Conservation (phyloP, 2,329 filamentous ascomycete species). For the Neocatenulostroma microsporum region DNA sequence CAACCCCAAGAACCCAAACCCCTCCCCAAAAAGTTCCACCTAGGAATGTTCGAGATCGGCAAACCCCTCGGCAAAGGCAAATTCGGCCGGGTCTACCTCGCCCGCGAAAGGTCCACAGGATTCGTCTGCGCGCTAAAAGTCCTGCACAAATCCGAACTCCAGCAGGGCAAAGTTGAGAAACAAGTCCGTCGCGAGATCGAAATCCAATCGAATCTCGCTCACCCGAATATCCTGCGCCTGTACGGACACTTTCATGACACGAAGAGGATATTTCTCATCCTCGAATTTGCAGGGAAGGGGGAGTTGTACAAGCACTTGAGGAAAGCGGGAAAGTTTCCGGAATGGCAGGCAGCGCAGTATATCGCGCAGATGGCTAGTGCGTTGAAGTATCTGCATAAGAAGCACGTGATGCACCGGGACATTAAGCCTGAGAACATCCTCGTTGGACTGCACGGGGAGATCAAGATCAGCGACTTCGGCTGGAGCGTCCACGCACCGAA, state of each 20-base stretch:
- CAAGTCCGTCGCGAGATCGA: conserved; percentile 83
- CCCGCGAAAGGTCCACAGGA: conserved; percentile 66
- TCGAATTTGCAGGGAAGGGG: conserved; percentile 78
- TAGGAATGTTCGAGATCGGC: conserved; percentile 91
- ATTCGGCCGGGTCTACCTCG: conserved; percentile 78
- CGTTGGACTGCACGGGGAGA: conserved; percentile 91
- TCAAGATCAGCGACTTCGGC: conserved; percentile 97
- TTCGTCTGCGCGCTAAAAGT: conserved; percentile 86
- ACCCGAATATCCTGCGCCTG: conserved; percentile 75
- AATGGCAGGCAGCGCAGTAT: conserved; percentile 81
- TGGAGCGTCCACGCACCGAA: conserved; percentile 98
- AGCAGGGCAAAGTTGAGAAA: conserved; percentile 75
- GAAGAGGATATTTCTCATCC: conserved; percentile 78
- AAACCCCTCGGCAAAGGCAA: conserved; percentile 81
- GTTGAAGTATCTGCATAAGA: conserved; percentile 83
- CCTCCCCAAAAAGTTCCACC: conserved; percentile 59
- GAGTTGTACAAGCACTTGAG: conserved; percentile 83
- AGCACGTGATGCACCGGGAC: conserved; percentile 94
- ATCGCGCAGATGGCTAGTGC: conserved; percentile 87
- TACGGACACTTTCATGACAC: conserved; percentile 86
- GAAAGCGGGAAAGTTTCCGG: conserved; percentile 69
- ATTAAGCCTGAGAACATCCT: conserved; percentile 98
- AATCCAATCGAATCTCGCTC: conserved; percentile 78
- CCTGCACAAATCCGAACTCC: conserved; percentile 73
- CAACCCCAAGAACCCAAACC: conserved; percentile 24